Evolutionary conservation across 2,329 filamentous ascomycete species (phyloP).

Genomic region (Nothophaeocryptopus gaeumannii): DNA sequence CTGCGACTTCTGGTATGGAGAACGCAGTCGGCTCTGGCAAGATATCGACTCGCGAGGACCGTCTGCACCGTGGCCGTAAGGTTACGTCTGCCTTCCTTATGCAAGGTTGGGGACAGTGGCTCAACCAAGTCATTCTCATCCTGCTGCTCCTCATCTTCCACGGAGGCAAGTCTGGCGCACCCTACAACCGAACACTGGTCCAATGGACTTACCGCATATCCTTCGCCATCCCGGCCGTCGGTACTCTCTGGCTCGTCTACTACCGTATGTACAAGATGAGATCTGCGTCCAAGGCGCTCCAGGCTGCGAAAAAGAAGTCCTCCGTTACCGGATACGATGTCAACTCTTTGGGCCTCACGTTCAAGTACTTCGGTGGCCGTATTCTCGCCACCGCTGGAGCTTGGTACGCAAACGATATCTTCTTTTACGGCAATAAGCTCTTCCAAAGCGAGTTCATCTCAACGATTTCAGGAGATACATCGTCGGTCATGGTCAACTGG

Average conservation of each 20-base stretch:
- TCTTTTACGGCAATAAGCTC: slow-evolving; percentile 99
- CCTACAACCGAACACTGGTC: slow-evolving; percentile 72
- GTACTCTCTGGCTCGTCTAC: slow-evolving; percentile 92
- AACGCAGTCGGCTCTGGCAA: slow-evolving; percentile 78
- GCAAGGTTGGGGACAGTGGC: slow-evolving; percentile 96
- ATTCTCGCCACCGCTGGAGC: slow-evolving; percentile 80
- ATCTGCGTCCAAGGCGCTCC: slow-evolving; percentile 77
- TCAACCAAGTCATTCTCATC: slow-evolving; percentile 90
- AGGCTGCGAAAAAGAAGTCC: slow-evolving; percentile 77
- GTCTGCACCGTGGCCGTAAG: slow-evolving; percentile 91
- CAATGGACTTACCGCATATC: slow-evolving; percentile 92
- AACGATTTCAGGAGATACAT: slow-evolving; percentile 62
- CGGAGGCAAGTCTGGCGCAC: slow-evolving; percentile 69
- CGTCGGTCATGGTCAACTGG: slow-evolving; percentile 80
- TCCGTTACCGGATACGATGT: slow-evolving; percentile 90
- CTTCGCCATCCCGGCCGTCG: slow-evolving; percentile 85
- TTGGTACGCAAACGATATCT: slow-evolving; percentile 97
- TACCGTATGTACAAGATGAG: slow-evolving; percentile 96
- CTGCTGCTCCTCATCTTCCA: slow-evolving; percentile 85
- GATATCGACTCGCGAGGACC: slow-evolving; percentile 85
- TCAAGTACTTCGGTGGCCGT: slow-evolving; percentile 80
- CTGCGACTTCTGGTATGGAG: slow-evolving; percentile 83
- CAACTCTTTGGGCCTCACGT: slow-evolving; percentile 73
- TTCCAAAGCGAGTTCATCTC: slow-evolving; percentile 90
- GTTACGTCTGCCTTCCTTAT: slow-evolving; percentile 95